A percentile compares a stretch with the other conserved stretches of the same genome.
Evolutionary conservation across 805 yeast genomes (phyloP).

Genomic region (Wickerhamomyces queroliae): DNA sequence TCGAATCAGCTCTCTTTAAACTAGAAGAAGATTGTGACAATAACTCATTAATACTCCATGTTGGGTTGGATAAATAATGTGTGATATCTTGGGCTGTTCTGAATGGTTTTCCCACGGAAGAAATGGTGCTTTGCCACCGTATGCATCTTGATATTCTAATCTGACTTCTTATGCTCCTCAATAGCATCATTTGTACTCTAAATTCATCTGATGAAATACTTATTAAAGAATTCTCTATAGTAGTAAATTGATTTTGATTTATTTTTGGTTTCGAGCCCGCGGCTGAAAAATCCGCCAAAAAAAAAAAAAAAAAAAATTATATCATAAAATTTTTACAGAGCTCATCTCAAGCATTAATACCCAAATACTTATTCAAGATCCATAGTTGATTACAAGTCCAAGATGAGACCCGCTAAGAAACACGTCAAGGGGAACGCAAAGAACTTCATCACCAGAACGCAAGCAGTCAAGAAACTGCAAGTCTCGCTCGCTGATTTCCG

Average conservation of each 20-base stretch:
- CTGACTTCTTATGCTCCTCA: not conserved
- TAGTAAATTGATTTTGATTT: too few relatives aligned
- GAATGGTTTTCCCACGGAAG: conserved; percentile 3
- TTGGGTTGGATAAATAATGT: conserved; percentile 8
- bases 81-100: conserved; percentile 8
- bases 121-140: conserved; percentile 1
- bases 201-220: not conserved
- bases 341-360: too few relatives aligned
- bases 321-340: not conserved
- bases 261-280: too few relatives aligned
- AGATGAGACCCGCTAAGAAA: conserved; percentile 71
- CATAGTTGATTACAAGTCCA: conserved; percentile 1
- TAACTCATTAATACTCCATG: conserved; percentile 21
- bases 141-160: not conserved
- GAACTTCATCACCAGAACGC: conserved; percentile 89
- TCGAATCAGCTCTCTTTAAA: conserved; percentile 9
- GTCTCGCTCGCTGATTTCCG: conserved; percentile 94
- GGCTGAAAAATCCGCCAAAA: too few relatives aligned
- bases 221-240: too few relatives aligned
- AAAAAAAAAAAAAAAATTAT: too few relatives aligned
- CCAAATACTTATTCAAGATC: too few relatives aligned
- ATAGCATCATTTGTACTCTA: not conserved
- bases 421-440: conserved; percentile 85
- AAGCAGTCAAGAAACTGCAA: conserved; percentile 88
- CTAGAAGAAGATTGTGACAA: conserved; percentile 16